phyloP scores from a whole-genome alignment of 139 green algal genomes.

The Micractinium conductrix region DNA sequence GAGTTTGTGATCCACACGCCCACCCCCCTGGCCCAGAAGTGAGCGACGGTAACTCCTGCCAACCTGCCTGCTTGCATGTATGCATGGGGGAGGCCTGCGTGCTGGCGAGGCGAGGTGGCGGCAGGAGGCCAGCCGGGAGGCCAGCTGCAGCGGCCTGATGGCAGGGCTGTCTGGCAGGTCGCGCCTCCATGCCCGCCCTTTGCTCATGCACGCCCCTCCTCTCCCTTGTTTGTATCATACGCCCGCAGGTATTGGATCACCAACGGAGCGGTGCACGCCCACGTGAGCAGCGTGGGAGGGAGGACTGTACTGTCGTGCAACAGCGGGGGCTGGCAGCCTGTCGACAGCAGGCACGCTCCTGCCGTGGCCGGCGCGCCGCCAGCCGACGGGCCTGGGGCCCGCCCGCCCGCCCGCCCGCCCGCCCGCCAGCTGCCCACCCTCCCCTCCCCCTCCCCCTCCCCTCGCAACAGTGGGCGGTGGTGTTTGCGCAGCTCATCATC shows the following conservation, averaged over 20 bases:
- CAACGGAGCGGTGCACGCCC: constrained; percentile 85
- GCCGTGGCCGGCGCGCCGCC: too few species aligned
- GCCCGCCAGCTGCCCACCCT: not conserved
- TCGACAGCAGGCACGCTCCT: too few species aligned
- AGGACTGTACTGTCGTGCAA: too few species aligned
- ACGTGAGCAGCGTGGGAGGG: not conserved
- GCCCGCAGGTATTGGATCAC: constrained; percentile 86
- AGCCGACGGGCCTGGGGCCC: not conserved
- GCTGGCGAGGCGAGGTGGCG: too few species aligned
- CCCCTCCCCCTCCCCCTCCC: not conserved
- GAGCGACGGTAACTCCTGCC: not conserved
- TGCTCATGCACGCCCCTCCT: not conserved
- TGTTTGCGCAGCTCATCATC: constrained; percentile 87
- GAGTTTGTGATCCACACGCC: constrained; percentile 82
- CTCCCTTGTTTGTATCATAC: too few species aligned
- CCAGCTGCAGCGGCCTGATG: too few species aligned
- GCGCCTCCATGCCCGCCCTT: too few species aligned
- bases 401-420: too few species aligned
- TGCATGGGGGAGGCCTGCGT: too few species aligned
- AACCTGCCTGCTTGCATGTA: too few species aligned
- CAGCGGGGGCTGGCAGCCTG: too few species aligned
- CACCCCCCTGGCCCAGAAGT: constrained; percentile 74
- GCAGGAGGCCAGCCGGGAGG: not conserved
- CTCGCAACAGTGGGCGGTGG: constrained; percentile 74
- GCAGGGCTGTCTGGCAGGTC: not conserved